Evolutionary conservation across 441 rosid genomes (phyloP).

Genomic region (Populus trichocarpa): DNA sequence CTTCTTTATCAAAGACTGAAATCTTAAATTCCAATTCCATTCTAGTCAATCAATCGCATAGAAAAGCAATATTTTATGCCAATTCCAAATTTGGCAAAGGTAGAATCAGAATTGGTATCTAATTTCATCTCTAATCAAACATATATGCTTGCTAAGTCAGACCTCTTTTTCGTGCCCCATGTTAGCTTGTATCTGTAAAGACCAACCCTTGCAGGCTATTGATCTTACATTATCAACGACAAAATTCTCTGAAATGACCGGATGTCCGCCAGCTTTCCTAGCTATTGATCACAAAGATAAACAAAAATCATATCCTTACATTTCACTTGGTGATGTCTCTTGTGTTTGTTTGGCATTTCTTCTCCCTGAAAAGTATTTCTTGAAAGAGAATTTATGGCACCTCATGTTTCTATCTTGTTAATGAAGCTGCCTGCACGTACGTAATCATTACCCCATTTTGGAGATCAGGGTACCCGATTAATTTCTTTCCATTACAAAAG

Average conservation of each 20-base stretch:
- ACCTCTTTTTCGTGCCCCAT: background rate
- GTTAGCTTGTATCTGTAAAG: background rate
- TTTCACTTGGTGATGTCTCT: background rate
- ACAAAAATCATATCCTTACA: background rate
- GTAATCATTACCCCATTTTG: background rate
- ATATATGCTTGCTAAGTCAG: background rate
- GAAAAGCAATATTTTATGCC: slow-evolving; percentile 9
- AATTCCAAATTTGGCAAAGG: background rate
- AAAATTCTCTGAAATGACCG: background rate
- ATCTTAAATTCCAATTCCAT: slow-evolving; percentile 18
- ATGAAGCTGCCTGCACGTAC: background rate
- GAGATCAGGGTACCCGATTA: background rate
- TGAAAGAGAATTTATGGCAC: background rate
- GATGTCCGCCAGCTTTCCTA: background rate
- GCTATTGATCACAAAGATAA: no score
- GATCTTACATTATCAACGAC: background rate
- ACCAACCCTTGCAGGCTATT: background rate
- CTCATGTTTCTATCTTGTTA: no score
- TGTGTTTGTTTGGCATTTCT: no score
- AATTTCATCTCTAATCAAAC: slow-evolving; percentile 1
- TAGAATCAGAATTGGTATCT: slow-evolving; percentile 18
- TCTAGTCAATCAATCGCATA: slow-evolving; percentile 19
- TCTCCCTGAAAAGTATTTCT: background rate
- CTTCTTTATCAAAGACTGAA: background rate
- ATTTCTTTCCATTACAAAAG: background rate